Percentiles rank a stretch among this genome's conserved stretches.
Conservation (phyloP, 1,284 basidiomycete genomes). For the Tilletia setariae region DNA sequence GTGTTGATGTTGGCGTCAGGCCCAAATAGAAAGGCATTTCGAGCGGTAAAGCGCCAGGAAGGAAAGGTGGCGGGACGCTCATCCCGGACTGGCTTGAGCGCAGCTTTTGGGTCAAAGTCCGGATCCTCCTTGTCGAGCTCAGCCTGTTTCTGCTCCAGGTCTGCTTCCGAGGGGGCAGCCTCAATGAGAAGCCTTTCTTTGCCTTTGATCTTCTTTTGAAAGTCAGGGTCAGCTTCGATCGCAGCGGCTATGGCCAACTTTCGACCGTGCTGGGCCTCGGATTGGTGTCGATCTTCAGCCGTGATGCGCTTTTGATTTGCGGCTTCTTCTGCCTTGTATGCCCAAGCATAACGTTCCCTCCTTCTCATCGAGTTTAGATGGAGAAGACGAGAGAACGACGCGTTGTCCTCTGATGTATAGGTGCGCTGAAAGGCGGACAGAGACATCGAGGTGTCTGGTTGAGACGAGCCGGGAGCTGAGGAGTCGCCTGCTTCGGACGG, state of each 20-base stretch:
- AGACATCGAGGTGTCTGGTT: conserved; percentile 24
- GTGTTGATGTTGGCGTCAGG: conserved; percentile 35
- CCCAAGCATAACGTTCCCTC: conserved; percentile 35
- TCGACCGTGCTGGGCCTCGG: conserved; percentile 25
- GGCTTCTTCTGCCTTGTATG: conserved; percentile 33
- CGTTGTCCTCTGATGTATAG: conserved; percentile 53
- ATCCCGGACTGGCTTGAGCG: conserved; percentile 17
- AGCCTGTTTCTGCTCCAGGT: background rate
- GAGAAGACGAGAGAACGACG: conserved; percentile 44
- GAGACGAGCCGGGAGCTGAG: background rate
- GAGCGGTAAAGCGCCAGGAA: conserved; percentile 31
- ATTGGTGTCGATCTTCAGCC: conserved; percentile 1
- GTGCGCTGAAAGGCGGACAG: conserved; percentile 38
- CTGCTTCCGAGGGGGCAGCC: background rate
- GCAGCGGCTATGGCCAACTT: conserved; percentile 26
- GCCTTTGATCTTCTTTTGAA: background rate
- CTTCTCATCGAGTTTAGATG: conserved; percentile 32
- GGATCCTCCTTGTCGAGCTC: background rate
- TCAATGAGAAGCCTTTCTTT: conserved; percentile 17
- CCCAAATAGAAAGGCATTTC: conserved; percentile 41
- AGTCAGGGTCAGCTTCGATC: background rate
- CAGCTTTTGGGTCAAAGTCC: conserved; percentile 21
- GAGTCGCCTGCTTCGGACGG: background rate
- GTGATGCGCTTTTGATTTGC: conserved; percentile 23
- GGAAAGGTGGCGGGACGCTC: conserved; percentile 14